A percentile compares a stretch with the other conserved stretches of the same genome.
Evolutionary conservation across 2,329 filamentous ascomycete species (phyloP).

Genomic region (Sporothrix variecibatus): DNA sequence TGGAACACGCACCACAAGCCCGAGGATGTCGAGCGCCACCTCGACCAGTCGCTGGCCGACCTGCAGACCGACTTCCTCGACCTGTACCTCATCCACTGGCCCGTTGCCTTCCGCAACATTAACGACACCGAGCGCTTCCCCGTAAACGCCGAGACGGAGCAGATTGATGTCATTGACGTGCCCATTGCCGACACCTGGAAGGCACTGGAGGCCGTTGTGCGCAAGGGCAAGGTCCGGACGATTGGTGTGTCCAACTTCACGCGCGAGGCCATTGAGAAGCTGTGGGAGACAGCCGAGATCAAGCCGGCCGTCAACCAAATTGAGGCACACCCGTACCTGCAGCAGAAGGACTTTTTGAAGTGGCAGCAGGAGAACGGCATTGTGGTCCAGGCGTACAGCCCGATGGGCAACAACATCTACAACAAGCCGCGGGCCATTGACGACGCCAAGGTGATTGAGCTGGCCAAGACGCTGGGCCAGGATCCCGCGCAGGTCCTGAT

Average conservation of each 20-base stretch:
- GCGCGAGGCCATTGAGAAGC: constrained; percentile 59
- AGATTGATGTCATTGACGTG: constrained; percentile 44
- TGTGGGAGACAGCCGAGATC: constrained; percentile 49
- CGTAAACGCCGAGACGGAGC: constrained; percentile 4
- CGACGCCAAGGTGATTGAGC: constrained; percentile 16
- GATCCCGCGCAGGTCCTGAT: constrained; percentile 75
- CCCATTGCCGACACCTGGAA: constrained; percentile 47
- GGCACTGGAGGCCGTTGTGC: constrained; percentile 58
- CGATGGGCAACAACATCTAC: constrained; percentile 48
- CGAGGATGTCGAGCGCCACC: constrained; percentile 50
- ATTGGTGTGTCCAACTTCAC: constrained; percentile 66
- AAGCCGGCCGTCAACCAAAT: constrained; percentile 60
- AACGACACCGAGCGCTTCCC: constrained; percentile 16
- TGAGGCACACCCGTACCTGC: constrained; percentile 70
- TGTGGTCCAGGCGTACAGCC: constrained; percentile 65
- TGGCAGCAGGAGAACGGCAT: constrained; percentile 58
- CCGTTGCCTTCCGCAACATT: constrained; percentile 40
- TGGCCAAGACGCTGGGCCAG: constrained; percentile 22
- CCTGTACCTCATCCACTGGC: constrained; percentile 53
- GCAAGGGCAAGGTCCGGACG: constrained; percentile 53
- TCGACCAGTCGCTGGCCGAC: constrained; percentile 52
- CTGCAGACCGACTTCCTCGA: constrained; percentile 56
- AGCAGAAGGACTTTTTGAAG: constrained; percentile 57
- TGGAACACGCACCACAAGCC: constrained; percentile 57
- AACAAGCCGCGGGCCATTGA: constrained; percentile 22